Conservation (phyloP, 345 rosid genomes). For the Adansonia digitata region DNA sequence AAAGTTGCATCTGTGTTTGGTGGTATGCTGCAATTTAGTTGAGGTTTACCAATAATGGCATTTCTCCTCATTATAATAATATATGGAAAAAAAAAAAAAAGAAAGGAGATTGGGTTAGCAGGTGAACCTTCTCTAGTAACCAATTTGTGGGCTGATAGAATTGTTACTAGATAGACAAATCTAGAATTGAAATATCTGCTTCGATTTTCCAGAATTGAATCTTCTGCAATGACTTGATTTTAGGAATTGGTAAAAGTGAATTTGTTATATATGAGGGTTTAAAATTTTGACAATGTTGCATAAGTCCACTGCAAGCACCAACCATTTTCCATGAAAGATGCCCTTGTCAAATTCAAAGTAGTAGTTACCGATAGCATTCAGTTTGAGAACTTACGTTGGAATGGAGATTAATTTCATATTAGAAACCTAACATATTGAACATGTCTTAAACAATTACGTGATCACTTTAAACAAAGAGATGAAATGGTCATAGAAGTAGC, state of each 20-base stretch:
- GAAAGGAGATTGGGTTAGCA: not conserved
- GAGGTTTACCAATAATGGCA: not conserved
- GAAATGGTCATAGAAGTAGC: not conserved
- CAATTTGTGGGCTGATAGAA: not conserved
- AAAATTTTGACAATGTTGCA: not conserved
- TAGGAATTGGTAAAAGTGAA: not conserved
- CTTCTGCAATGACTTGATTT: not conserved
- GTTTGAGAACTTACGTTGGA: not conserved
- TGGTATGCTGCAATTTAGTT: not conserved
- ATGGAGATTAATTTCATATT: not conserved
- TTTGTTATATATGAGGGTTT: too few species aligned
- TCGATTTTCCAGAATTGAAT: not conserved
- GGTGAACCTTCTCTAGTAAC: not conserved
- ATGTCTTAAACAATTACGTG: not conserved
- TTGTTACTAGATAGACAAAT: not conserved
- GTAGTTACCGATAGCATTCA: not conserved
- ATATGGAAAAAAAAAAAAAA: too few species aligned
- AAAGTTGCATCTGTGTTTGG: not conserved
- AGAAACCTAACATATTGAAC: not conserved
- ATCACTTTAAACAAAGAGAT: not conserved
- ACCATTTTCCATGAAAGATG: not conserved
- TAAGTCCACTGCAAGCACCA: not conserved
- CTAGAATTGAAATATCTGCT: not conserved
- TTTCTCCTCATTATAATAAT: not conserved
- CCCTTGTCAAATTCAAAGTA: not conserved